Conservation (phyloP, 805 yeast genomes). For the Hanseniaspora hatyaiensis region DNA sequence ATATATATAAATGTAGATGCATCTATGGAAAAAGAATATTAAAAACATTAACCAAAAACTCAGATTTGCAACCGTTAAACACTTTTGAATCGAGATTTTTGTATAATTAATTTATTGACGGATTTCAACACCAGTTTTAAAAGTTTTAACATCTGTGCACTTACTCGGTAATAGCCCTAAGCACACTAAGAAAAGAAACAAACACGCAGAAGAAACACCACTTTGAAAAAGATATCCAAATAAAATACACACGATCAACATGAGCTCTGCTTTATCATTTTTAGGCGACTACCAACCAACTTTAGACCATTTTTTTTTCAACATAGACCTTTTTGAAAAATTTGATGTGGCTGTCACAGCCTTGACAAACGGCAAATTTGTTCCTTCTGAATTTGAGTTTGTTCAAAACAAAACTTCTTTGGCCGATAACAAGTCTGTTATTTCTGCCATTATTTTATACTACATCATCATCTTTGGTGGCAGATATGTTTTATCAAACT, state of each 20-base stretch:
- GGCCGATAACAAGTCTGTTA: constrained; percentile 51
- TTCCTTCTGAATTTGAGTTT: constrained; percentile 47
- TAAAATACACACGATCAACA: neutral
- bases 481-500: constrained; percentile 44
- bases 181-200: no score
- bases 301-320: constrained; percentile 29
- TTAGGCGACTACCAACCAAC: constrained; percentile 23
- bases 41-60: no score
- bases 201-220: neutral
- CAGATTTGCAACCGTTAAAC: no score
- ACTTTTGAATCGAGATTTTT: no score
- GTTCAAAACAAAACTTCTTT: constrained; percentile 53
- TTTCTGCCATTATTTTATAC: constrained; percentile 51
- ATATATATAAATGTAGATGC: no score
- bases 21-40: no score
- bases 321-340: constrained; percentile 27
- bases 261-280: neutral
- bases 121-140: no score
- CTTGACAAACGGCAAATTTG: constrained; percentile 23
- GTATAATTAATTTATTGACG: no score
- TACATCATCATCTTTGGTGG: constrained; percentile 81
- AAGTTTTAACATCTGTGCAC: no score
- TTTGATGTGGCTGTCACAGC: constrained; percentile 23
- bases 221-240: neutral
- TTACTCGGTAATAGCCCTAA: no score